phyloP scores from a whole-genome alignment of 176 grass and related monocot species.

The Oryza nivara region DNA sequence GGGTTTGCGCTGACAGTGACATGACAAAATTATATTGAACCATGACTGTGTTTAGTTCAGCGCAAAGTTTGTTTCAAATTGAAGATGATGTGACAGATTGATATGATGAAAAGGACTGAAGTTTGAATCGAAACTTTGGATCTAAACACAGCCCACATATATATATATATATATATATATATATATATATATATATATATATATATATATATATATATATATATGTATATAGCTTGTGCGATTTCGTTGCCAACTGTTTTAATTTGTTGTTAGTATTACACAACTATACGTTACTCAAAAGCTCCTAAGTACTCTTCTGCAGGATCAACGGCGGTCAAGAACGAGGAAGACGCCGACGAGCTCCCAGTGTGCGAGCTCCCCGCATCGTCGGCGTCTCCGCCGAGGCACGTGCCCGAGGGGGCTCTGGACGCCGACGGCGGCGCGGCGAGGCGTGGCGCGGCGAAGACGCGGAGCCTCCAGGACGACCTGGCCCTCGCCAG shows the following conservation, averaged over 20 bases:
- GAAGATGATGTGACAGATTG: too few species aligned
- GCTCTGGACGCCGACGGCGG: background rate
- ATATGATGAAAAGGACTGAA: too few species aligned
- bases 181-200: too few species aligned
- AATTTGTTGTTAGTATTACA: background rate
- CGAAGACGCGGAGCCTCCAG: slow-evolving; percentile 45
- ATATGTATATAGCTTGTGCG: background rate
- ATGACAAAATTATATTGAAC: background rate
- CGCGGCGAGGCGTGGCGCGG: background rate
- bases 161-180: too few species aligned
- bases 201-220: too few species aligned
- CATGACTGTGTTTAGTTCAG: too few species aligned
- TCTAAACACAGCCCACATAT: too few species aligned
- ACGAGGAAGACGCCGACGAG: slow-evolving; percentile 34
- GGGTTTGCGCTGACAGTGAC: background rate
- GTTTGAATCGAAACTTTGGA: too few species aligned
- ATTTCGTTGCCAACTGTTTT: background rate
- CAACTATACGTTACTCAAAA: background rate
- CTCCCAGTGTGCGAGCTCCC: slow-evolving; percentile 26
- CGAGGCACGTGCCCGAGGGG: background rate
- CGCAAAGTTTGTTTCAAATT: too few species aligned
- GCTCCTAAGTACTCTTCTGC: background rate
- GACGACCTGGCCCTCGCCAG: slow-evolving; percentile 32
- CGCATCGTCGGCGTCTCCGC: background rate
- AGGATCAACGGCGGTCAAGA: slow-evolving; percentile 33